Percentiles rank a stretch among this genome's conserved stretches.
These are phyloP conservation scores for Debaryomyces nepalensis DNA, from an alignment of 1,139 yeast species.

Conservation along the genomic window DNA sequence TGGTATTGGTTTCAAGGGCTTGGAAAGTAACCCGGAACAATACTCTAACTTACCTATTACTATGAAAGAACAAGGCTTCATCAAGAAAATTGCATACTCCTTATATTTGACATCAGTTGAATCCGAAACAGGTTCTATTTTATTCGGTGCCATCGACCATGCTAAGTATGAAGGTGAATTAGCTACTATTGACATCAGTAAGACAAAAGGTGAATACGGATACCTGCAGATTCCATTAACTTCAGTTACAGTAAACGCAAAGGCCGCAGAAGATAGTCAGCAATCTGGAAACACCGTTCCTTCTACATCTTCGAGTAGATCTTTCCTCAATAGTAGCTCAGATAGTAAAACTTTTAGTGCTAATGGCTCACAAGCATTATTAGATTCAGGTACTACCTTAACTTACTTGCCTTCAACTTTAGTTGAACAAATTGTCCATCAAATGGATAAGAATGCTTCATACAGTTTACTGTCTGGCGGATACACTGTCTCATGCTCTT, in stretches of 20 bases:
- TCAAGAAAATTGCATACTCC: slow-evolving; percentile 55
- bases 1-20: slow-evolving; percentile 55
- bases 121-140: slow-evolving; percentile 49
- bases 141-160: slow-evolving; percentile 64
- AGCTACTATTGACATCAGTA: slow-evolving; percentile 24
- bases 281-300: slow-evolving; percentile 14
- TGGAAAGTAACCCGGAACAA: slow-evolving; percentile 24
- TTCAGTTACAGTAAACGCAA: slow-evolving; percentile 15
- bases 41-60: slow-evolving; percentile 64
- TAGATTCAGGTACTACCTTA: slow-evolving; percentile 49
- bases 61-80: slow-evolving; percentile 54
- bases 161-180: slow-evolving; percentile 55
- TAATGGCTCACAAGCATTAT: slow-evolving; percentile 29
- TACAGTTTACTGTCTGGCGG: slow-evolving; percentile 29
- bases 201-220: slow-evolving; percentile 22
- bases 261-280: slow-evolving; percentile 12
- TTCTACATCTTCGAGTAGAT: slow-evolving; percentile 15
- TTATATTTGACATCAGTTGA: slow-evolving; percentile 51
- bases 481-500: slow-evolving; percentile 35
- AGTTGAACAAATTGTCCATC: slow-evolving; percentile 1
- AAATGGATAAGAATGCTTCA: slow-evolving; percentile 24
- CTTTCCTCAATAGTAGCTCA: slow-evolving; percentile 14
- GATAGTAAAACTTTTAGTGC: slow-evolving; percentile 18
- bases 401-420: slow-evolving; percentile 27
- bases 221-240: slow-evolving; percentile 30